Evolutionary conservation across 129 eudicot species (phyloP), one percentile per base, ranked within the genome.

Genomic region (Artemisia annua): DNA sequence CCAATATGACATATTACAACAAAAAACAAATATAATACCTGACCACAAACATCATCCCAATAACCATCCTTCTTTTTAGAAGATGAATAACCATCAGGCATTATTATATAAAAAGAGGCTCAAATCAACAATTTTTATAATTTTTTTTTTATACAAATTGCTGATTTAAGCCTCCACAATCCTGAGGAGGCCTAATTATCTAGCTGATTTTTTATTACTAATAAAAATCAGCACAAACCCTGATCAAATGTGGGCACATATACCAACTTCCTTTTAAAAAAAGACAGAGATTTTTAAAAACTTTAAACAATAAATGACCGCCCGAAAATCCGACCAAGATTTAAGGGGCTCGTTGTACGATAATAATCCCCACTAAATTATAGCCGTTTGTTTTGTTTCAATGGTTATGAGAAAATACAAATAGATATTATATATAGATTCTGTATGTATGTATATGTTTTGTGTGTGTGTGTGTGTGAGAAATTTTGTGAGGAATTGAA

Each of bases 21-120:
- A 49, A 32, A 16, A 35, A 0, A 14, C n/a, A 50, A 11, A 30
- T 6, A 54, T 4, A 43, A 39, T 71, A 81, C 84, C 88, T 78
- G 81, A 18, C 83, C 88, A 73, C 91, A 85, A 76, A 85, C 85
- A 18, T 85, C 79, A 49, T 83, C 88, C 54, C 90, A 85, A 59
- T 78, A 52, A 61, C 64, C 91, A 81, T 88, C 91, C 52, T 75
- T 81, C 79, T 88, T 88, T 75, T 85, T 88, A 24, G 88, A 85
- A 83, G 65, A 64, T 69, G 82, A 83, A 85, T 88, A 84, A 39
- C 75, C 84, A 72, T 87, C 86, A 68, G 75, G 75, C 95, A 83
- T 85, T 60, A 78, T 62, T 14, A 28, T 14, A 28, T 3, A 16
- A 60, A 39, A 39, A 66, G 67, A 81, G 81, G 75, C 82, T 63